Conservation (phyloP, 73 alveolate species). For the Paramecium pentaurelia region DNA sequence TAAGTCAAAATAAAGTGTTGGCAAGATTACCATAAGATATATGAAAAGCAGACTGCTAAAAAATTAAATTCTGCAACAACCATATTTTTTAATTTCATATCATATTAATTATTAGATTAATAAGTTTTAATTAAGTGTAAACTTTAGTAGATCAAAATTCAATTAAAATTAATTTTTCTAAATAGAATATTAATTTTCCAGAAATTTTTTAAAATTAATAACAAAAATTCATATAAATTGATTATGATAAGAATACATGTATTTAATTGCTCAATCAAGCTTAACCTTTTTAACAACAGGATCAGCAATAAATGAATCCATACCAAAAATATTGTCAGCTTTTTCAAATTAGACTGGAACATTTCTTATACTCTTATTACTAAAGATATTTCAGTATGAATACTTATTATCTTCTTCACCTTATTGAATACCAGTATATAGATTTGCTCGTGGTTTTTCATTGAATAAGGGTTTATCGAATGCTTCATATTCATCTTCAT, state of each 20-base stretch:
- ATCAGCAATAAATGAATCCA: neutral
- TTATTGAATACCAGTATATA: neutral
- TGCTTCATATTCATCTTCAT: conserved; percentile 43
- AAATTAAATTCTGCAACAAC: too few species aligned
- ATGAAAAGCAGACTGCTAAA: too few species aligned
- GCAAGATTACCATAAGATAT: too few species aligned
- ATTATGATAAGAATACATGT: neutral
- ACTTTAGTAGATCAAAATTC: too few species aligned
- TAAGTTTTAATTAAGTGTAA: too few species aligned
- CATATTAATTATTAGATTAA: too few species aligned
- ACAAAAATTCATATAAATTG: neutral
- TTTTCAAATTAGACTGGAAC: neutral
- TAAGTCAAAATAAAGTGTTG: too few species aligned
- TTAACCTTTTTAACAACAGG: neutral
- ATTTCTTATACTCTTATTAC: neutral
- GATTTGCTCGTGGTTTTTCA: neutral
- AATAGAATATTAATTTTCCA: too few species aligned
- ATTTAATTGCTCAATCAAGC: neutral
- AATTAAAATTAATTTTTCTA: too few species aligned
- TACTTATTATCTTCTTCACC: conserved; percentile 24
- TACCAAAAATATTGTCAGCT: neutral
- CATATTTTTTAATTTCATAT: too few species aligned
- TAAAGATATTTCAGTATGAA: neutral
- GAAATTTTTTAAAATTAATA: too few species aligned
- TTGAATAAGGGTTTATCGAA: conserved; percentile 20